phyloP scores from a whole-genome alignment of 148 eudicot genomes.

The Diospyros kaki region DNA sequence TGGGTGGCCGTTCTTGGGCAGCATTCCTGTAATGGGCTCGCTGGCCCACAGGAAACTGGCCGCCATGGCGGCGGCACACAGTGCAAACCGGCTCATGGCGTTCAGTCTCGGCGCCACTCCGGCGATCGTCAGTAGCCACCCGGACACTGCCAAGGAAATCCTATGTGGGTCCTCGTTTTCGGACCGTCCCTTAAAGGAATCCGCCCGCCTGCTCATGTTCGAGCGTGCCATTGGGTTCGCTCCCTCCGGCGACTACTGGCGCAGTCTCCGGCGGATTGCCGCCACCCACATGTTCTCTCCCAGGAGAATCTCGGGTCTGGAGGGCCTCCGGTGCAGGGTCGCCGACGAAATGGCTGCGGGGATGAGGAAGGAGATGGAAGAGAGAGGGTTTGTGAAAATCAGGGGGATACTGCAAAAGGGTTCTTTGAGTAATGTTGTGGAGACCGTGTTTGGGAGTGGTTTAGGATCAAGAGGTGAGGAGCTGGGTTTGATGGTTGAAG shows the following conservation, averaged over 20 bases:
- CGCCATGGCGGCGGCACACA: slow-evolving; percentile 33
- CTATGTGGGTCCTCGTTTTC: slow-evolving; percentile 54
- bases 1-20: slow-evolving; percentile 70
- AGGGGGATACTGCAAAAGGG: slow-evolving; percentile 51
- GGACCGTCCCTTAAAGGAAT: slow-evolving; percentile 61
- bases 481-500: slow-evolving; percentile 55
- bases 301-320: slow-evolving; percentile 45
- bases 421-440: slow-evolving; percentile 55
- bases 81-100: slow-evolving; percentile 62
- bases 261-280: slow-evolving; percentile 51
- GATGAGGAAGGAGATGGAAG: slow-evolving; percentile 37
- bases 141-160: slow-evolving; percentile 68
- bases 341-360: slow-evolving; percentile 39
- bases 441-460: slow-evolving; percentile 65
- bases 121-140: slow-evolving; percentile 63
- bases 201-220: slow-evolving; percentile 65
- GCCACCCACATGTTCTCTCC: slow-evolving; percentile 63
- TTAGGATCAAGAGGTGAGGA: slow-evolving; percentile 39
- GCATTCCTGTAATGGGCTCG: slow-evolving; percentile 49
- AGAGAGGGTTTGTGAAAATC: slow-evolving; percentile 39
- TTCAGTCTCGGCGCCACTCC: slow-evolving; percentile 58
- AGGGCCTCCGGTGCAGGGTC: slow-evolving; percentile 40
- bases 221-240: slow-evolving; percentile 81
- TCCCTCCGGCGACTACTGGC: slow-evolving; percentile 64
- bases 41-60: slow-evolving; percentile 69